phyloP scores from a whole-genome alignment of 2,329 filamentous ascomycete genomes.

The Phyllosticta citriasiana region DNA sequence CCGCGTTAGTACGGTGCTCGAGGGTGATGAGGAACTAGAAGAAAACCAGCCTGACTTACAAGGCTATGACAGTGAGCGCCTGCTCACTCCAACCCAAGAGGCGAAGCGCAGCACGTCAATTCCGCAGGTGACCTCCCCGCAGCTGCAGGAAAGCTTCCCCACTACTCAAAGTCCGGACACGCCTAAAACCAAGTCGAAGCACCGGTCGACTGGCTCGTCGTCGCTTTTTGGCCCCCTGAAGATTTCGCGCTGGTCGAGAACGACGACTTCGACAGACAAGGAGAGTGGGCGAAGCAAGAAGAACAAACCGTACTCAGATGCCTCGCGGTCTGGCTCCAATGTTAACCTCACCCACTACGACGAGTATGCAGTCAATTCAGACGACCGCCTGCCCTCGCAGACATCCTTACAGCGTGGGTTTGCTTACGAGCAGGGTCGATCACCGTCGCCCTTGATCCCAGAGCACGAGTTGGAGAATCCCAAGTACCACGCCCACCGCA shows the following conservation, averaged over 20 bases:
- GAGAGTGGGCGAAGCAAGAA: conserved; percentile 55
- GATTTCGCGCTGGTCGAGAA: conserved; percentile 95
- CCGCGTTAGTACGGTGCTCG: conserved; percentile 81
- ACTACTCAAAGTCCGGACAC: conserved; percentile 15
- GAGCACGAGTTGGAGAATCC: conserved; percentile 49
- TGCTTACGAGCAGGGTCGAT: conserved; percentile 16
- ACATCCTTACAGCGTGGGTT: conserved; percentile 21
- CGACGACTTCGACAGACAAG: conserved; percentile 78
- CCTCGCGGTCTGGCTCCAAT: conserved; percentile 73
- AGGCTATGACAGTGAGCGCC: conserved; percentile 48
- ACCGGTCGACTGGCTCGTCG: conserved; percentile 68
- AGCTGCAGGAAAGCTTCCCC: conserved; percentile 73
- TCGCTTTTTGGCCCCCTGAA: conserved; percentile 68
- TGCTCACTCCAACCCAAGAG: conserved; percentile 53
- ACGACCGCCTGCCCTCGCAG: conserved; percentile 42
- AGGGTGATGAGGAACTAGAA: conserved; percentile 68
- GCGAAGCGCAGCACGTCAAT: conserved; percentile 27
- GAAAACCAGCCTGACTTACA: conserved; percentile 43
- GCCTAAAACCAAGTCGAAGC: conserved; percentile 78
- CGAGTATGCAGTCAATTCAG: conserved; percentile 50
- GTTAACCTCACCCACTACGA: conserved; percentile 53
- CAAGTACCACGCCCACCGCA: conserved; percentile 73
- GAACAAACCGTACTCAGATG: conserved; percentile 51
- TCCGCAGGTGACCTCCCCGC: conserved; percentile 43
- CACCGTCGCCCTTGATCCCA: conserved; percentile 45